Percentiles rank a stretch among this genome's conserved stretches.
phyloP scores from a whole-genome alignment of 257 asterid species.

The Nicotiana obtusifolia region DNA sequence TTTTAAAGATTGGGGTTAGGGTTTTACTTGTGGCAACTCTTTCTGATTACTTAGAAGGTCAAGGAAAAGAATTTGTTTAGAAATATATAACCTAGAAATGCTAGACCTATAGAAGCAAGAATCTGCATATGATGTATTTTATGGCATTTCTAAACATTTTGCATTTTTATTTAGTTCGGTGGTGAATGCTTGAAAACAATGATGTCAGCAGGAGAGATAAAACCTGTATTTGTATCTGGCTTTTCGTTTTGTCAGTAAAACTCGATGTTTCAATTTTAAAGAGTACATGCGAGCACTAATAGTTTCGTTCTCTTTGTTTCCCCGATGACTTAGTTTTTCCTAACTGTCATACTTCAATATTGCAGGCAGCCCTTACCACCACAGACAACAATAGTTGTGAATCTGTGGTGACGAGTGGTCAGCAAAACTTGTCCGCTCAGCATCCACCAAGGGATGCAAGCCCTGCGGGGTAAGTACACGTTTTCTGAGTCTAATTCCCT shows the following conservation, averaged over 20 bases:
- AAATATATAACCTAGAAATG: too few species aligned
- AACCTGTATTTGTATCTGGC: neutral
- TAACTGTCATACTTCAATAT: conserved; percentile 7
- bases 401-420: conserved; percentile 98
- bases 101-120: neutral
- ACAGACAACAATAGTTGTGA: conserved; percentile 88
- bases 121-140: neutral
- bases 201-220: neutral
- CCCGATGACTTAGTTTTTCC: neutral
- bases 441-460: conserved; percentile 99
- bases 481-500: neutral
- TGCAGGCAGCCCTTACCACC: conserved; percentile 66
- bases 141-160: neutral
- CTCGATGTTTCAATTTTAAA: neutral
- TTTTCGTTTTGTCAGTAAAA: neutral
- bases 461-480: conserved; percentile 80
- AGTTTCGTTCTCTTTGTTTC: neutral
- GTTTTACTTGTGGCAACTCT: neutral
- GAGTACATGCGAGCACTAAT: neutral
- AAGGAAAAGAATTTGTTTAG: neutral
- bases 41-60: neutral
- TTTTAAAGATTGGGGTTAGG: neutral
- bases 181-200: neutral
- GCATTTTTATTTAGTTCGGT: neutral
- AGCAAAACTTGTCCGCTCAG: conserved; percentile 78